Conservation (phyloP, 257 asterid species). For the Ehretia macrophylla region DNA sequence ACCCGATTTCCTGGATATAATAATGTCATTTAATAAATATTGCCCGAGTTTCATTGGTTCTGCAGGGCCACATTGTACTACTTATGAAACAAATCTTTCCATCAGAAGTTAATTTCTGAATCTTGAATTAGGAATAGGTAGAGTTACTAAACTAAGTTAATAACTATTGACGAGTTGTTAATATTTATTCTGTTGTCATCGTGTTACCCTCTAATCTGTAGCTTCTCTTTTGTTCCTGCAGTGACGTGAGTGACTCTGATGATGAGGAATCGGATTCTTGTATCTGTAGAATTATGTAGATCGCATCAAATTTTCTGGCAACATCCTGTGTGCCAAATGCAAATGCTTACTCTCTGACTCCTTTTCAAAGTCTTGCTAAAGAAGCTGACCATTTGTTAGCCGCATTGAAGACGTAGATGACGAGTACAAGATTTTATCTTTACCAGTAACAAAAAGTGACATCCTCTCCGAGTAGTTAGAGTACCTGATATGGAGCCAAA, state of each 20-base stretch:
- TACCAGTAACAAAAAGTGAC: not conserved
- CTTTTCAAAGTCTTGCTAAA: not conserved
- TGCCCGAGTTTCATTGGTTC: too few species aligned
- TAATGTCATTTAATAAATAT: too few species aligned
- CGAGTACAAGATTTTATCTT: not conserved
- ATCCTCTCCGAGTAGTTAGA: not conserved
- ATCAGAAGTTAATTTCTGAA: too few species aligned
- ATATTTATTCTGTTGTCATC: too few species aligned
- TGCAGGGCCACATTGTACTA: too few species aligned
- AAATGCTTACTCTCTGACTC: not conserved
- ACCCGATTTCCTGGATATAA: too few species aligned
- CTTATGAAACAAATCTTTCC: too few species aligned
- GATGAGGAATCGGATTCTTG: conserved; percentile 4
- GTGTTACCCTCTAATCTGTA: too few species aligned
- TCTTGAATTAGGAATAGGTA: too few species aligned
- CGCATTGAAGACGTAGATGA: not conserved
- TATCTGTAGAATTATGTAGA: conserved; percentile 6
- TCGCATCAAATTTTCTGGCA: not conserved
- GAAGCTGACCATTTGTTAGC: not conserved
- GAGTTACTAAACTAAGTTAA: not conserved
- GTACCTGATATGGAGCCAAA: not conserved
- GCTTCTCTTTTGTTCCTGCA: not conserved
- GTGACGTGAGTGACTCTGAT: conserved; percentile 1
- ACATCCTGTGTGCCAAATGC: not conserved
- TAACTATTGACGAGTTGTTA: not conserved